A percentile compares a stretch with the other conserved stretches of the same genome.
Evolutionary conservation across 164 flowering plant species (phyloP).

Genomic region (Hamamelis virginiana): DNA sequence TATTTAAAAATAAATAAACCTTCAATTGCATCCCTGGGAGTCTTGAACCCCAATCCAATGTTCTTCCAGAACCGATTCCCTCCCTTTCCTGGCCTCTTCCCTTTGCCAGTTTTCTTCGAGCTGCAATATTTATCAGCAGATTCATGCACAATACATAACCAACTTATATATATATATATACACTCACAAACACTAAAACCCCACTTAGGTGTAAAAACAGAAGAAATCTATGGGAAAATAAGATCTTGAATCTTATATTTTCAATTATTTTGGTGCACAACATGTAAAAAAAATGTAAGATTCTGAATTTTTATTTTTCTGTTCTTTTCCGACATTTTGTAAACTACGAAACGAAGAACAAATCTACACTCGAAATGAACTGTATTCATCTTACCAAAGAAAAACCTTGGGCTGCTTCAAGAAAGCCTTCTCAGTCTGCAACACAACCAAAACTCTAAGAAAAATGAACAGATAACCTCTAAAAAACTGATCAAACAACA

Average conservation of each 20-base stretch:
- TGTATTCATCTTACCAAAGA: neutral
- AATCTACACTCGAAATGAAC: too few species aligned
- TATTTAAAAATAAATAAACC: conserved; percentile 14
- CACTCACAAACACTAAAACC: too few species aligned
- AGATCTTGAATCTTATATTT: too few species aligned
- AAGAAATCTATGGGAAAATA: neutral
- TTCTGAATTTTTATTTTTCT: too few species aligned
- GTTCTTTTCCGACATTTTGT: too few species aligned
- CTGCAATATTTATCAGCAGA: conserved; percentile 9
- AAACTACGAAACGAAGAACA: too few species aligned
- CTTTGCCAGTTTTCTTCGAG: conserved; percentile 41
- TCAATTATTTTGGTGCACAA: too few species aligned
- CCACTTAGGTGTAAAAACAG: neutral
- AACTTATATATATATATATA: too few species aligned
- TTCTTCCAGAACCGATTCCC: conserved; percentile 42
- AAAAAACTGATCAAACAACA: too few species aligned
- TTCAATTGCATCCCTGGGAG: conserved; percentile 43
- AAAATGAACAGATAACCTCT: too few species aligned
- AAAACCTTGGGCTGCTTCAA: conserved; percentile 4
- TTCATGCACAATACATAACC: neutral
- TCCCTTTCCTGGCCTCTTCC: conserved; percentile 51
- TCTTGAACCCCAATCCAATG: conserved; percentile 43
- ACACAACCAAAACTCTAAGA: too few species aligned
- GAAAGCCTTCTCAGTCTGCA: neutral
- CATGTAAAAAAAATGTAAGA: too few species aligned